Evolutionary conservation across 805 yeast genomes (phyloP).

Genomic region (Sugiyamaella marilandica): DNA sequence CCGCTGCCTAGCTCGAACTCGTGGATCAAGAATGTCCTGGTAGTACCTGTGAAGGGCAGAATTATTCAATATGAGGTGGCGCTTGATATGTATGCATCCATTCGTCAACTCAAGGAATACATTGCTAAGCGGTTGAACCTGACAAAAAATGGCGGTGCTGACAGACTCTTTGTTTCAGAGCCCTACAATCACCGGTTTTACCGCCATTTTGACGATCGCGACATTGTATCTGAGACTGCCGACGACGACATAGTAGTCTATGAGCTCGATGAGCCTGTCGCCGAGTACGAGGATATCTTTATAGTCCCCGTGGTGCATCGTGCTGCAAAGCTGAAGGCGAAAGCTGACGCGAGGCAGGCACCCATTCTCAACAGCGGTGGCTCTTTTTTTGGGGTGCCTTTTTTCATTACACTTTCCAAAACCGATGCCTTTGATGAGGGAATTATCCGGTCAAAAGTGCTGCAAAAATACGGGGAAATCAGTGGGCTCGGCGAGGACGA

Average conservation of each 20-base stretch:
- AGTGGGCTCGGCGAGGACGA: not conserved
- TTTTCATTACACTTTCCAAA: conserved; percentile 54
- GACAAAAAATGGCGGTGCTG: conserved; percentile 28
- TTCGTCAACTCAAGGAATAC: conserved; percentile 56
- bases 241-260: conserved; percentile 66
- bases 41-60: conserved; percentile 53
- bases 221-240: conserved; percentile 57
- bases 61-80: conserved; percentile 44
- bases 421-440: conserved; percentile 56
- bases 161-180: conserved; percentile 49
- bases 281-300: conserved; percentile 16
- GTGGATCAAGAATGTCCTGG: conserved; percentile 63
- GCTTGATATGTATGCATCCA: conserved; percentile 58
- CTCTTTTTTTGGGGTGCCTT: conserved; percentile 65
- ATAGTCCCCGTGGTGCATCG: conserved; percentile 23
- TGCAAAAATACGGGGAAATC: conserved; percentile 26
- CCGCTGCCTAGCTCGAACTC: conserved; percentile 75
- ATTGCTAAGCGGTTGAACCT: conserved; percentile 43
- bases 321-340: not conserved
- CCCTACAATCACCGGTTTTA: conserved; percentile 65
- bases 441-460: conserved; percentile 52
- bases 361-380: conserved; percentile 7
- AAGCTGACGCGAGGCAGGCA: conserved; percentile 5
- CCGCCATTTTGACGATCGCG: conserved; percentile 61
- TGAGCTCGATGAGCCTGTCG: conserved; percentile 33